phyloP scores from a whole-genome alignment of 108 stramenopile species.

The Skeletonema menzelii region DNA sequence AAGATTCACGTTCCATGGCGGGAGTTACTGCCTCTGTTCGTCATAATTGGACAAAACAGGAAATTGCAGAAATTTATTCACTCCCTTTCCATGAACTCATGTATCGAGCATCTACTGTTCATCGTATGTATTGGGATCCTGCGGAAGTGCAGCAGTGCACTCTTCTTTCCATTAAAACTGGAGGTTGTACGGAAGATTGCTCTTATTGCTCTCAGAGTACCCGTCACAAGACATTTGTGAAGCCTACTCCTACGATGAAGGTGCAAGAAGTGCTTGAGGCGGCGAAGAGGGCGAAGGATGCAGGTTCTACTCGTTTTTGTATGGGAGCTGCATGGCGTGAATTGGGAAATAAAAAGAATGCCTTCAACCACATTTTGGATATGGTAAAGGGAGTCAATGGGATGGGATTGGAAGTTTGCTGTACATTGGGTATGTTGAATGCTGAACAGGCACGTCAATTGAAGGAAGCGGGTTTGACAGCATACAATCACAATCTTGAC shows the following conservation, averaged over 20 bases:
- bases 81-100: slow-evolving; percentile 96
- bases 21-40: slow-evolving; percentile 76
- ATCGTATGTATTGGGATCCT: slow-evolving; percentile 98
- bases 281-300: slow-evolving; percentile 92
- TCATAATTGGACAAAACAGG: slow-evolving; percentile 92
- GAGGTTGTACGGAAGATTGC: slow-evolving; percentile 98
- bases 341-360: slow-evolving; percentile 97
- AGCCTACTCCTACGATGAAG: slow-evolving; percentile 98
- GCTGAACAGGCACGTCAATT: slow-evolving; percentile 95
- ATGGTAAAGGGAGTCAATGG: slow-evolving; percentile 93
- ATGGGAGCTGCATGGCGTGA: slow-evolving; percentile 99
- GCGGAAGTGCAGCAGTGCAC: slow-evolving; percentile 98
- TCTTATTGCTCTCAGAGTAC: slow-evolving; percentile 95
- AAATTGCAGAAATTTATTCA: slow-evolving; percentile 90
- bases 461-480: slow-evolving; percentile 95
- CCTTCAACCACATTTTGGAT: slow-evolving; percentile 94
- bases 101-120: slow-evolving; percentile 92
- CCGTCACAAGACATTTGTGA: slow-evolving; percentile 96
- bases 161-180: slow-evolving; percentile 95
- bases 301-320: slow-evolving; percentile 97
- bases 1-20: slow-evolving; percentile 68
- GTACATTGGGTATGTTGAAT: slow-evolving; percentile 96
- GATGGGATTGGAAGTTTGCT: slow-evolving; percentile 96
- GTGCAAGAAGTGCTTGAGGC: slow-evolving; percentile 96
- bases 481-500: slow-evolving; percentile 99